Base-by-base conservation (phyloP, 2,329 filamentous ascomycete species). In the Plectosphaerella plurivora region DNA sequence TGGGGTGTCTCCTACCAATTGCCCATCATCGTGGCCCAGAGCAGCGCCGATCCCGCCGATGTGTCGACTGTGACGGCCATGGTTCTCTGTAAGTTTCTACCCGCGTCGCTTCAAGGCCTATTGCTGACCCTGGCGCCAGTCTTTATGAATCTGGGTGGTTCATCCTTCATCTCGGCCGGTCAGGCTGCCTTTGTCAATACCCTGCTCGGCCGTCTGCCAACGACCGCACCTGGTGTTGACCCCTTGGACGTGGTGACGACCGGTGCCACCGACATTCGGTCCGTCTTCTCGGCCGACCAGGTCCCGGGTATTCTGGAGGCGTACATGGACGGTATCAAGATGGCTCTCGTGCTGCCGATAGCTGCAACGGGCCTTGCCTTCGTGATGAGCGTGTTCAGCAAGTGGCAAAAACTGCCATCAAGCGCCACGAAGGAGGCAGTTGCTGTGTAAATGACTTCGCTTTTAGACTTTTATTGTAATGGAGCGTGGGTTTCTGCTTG, bases 301-400 rank as follows among this genome's bases (percentile, higher is more conserved):
- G 61, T 87, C 0, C 61, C 67, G 1, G 73, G 71, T 0, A 78
- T 88, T 42, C 66, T 86, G 15, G 49, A 61, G 0, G 80, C 79
- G 0, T 88, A 88, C 66, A 85, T 78, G 53, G 68, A 77, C 49
- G 79, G 79, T 1, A 81, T 85, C 60, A 83, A 83, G 60, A 79
- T 84, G 7, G 73, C 75, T 4, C 74, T 82, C 24, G 83, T 79
- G 0, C 69, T 83, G 56, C 72, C 75, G 2, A 68, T 73, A 7
- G 59, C 80, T 6, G 74, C 71, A 4, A 69, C 61, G 1, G 69
- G 69, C 0, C 28, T 68, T 6, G 59, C 65, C 0, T 59, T 68
- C 6, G 16, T 68, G 8, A 35, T 68, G 7, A 59, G 61, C 41
- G 11, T 65, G 8, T 60, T 62, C 33, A 62, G 59, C 44, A 58